phyloP scores from a whole-genome alignment of 345 rosid genomes.

The Eutrema heterophyllum region DNA sequence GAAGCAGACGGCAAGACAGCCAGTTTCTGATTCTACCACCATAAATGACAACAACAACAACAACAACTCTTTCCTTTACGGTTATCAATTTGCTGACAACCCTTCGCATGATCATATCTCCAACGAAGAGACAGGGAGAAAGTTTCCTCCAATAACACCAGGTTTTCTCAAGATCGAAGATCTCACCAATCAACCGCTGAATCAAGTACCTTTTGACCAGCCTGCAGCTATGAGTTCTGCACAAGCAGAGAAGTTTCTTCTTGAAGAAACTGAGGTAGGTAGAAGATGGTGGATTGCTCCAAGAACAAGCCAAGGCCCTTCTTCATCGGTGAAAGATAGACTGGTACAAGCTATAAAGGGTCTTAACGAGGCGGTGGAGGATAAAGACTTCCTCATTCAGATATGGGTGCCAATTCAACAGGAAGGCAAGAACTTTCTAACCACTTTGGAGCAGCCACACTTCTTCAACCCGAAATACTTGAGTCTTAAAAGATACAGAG shows the following conservation, averaged over 20 bases:
- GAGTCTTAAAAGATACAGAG: conserved; percentile 68
- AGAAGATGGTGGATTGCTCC: conserved; percentile 72
- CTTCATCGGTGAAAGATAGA: conserved; percentile 56
- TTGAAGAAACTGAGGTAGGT: conserved; percentile 41
- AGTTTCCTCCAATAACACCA: conserved; percentile 21
- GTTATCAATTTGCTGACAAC: conserved; percentile 32
- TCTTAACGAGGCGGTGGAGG: conserved; percentile 52
- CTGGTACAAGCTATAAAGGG: conserved; percentile 47
- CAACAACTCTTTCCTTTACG: conserved; percentile 33
- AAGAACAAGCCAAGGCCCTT: conserved; percentile 28
- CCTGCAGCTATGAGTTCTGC: conserved; percentile 27
- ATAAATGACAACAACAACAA: conserved; percentile 25
- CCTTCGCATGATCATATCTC: conserved; percentile 35
- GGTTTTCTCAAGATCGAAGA: conserved; percentile 26
- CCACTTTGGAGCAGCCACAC: conserved; percentile 76
- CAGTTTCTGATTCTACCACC: conserved; percentile 34
- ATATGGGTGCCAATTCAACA: conserved; percentile 79
- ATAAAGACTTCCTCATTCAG: conserved; percentile 66
- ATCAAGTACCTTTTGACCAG: conserved; percentile 18
- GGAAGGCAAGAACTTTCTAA: conserved; percentile 64
- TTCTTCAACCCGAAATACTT: conserved; percentile 43
- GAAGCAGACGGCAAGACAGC: conserved; percentile 33
- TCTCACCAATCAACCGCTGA: conserved; percentile 19
- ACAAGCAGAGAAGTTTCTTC: conserved; percentile 33
- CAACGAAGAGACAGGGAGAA: conserved; percentile 29